phyloP scores from a whole-genome alignment of 768 basidiomycete species.

The Aureoboletus auriporus region DNA sequence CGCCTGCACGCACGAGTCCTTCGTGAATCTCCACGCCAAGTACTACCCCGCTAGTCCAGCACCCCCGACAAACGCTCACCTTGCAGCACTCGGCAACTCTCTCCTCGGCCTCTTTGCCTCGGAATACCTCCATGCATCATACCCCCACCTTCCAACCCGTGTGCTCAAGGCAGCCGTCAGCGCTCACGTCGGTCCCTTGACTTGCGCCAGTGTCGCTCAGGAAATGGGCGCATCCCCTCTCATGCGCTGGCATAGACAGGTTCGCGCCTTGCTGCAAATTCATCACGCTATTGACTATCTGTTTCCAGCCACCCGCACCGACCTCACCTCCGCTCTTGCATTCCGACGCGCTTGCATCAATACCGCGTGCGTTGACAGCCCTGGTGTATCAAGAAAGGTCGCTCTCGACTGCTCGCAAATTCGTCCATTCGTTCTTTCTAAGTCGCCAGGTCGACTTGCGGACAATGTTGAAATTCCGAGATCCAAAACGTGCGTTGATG shows the following conservation, averaged over 20 bases:
- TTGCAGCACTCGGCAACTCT: constrained; percentile 77
- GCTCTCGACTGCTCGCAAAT: constrained; percentile 79
- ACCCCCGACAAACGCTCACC: constrained; percentile 68
- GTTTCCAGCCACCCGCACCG: constrained; percentile 43
- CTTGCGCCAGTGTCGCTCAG: constrained; percentile 79
- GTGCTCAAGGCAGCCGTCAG: constrained; percentile 90
- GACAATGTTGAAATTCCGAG: constrained; percentile 72
- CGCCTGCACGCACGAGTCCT: constrained; percentile 78
- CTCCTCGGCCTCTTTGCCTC: constrained; percentile 87
- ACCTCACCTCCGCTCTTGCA: constrained; percentile 55
- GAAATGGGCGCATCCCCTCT: constrained; percentile 79
- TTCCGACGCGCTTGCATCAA: constrained; percentile 84
- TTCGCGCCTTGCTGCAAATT: constrained; percentile 28
- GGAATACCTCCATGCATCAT: constrained; percentile 75
- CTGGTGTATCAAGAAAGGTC: constrained; percentile 87
- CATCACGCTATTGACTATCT: not conserved
- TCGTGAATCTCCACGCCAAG: constrained; percentile 49
- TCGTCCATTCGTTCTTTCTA: constrained; percentile 87
- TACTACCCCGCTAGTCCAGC: constrained; percentile 52
- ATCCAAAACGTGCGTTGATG: constrained; percentile 74
- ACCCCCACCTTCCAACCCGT: constrained; percentile 88
- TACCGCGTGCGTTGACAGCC: constrained; percentile 83
- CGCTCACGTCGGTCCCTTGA: constrained; percentile 83
- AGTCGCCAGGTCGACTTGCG: constrained; percentile 79
- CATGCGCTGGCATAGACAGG: constrained; percentile 77